Base-by-base conservation (phyloP, 2,329 filamentous ascomycete genomes). In the Lachnellula occidentalis region DNA sequence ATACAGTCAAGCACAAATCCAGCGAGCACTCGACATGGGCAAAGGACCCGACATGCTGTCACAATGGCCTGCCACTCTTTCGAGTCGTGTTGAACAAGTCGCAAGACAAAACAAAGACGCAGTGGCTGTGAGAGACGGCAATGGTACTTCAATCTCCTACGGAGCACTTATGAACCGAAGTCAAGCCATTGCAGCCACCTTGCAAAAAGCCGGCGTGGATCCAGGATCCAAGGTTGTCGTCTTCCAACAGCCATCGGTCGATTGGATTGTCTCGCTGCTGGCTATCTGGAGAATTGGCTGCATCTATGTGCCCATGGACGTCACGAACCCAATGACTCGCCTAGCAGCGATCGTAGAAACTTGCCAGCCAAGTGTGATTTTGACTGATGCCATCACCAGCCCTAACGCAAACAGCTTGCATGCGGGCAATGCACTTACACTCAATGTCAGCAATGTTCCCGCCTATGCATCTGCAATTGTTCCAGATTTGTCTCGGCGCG, bases 301-400 rank as follows among this genome's bases (percentile, higher is more conserved):
- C 7, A 60, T 69, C 1, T 74, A 73, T 37, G 64, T 75, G 5
- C 73, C 73, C 2, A 64, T 79, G 0, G 77, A 79, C 50, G 45
- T 65, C 0, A 56, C 62, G 1, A 67, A 63, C 9, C 62, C 67
- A 1, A 15, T 64, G 0, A 19, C 62, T 6, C 66, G 75, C 1
- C 67, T 75, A 1, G 53, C 61, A 1, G 48, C 55, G 4, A 66
- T 74, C 1, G 64, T 66, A 1, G 19, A 60, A 4, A 59, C 66
- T 43, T 66, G 65, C 48, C 50, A 64, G 45, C 67, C 66, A 2
- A 24, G 19, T 1, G 57, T 59, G 2, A 55, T 73, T 6, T 51
- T 75, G 0, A 34, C 55, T 34, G 48, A 68, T 54, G 34, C 37
- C 14, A 43, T 48, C 14, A 67, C 60, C 37, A 21, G 21, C 31